Conservation (phyloP, 116 monocot genomes). For the Dioscorea cayenensis region DNA sequence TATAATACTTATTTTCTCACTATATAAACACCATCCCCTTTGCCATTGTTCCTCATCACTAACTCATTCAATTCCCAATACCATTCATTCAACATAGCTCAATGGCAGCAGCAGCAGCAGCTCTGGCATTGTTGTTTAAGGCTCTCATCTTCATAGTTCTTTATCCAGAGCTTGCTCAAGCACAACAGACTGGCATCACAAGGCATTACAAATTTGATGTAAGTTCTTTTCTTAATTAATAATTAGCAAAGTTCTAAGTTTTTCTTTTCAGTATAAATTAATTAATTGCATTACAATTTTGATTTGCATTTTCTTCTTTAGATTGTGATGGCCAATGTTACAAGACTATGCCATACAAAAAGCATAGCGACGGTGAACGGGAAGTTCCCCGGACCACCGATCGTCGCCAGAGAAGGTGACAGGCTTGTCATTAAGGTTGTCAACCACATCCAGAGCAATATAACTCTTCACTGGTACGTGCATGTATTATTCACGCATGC, state of each 20-base stretch:
- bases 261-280: not conserved
- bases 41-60: not conserved
- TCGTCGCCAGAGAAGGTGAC: slow-evolving; percentile 27
- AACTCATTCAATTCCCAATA: not conserved
- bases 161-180: not conserved
- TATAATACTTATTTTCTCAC: not conserved
- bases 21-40: not conserved
- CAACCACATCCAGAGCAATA: slow-evolving; percentile 10
- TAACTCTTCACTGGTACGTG: slow-evolving; percentile 14
- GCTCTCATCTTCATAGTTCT: slow-evolving; percentile 3
- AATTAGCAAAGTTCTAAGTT: not conserved
- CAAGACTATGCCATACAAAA: slow-evolving; percentile 36
- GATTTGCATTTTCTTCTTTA: not conserved
- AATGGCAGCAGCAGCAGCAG: not conserved
- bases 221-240: not conserved
- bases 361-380: slow-evolving; percentile 34
- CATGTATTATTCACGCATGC: no score
- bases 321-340: slow-evolving; percentile 11
- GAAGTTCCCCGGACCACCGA: slow-evolving; percentile 26
- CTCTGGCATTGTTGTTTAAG: not conserved
- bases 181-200: slow-evolving; percentile 14
- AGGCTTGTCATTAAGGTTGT: slow-evolving; percentile 12
- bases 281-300: not conserved
- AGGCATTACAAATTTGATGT: slow-evolving; percentile 30
- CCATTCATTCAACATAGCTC: not conserved